Percentiles rank a stretch among this genome's conserved stretches.
Evolutionary conservation across 805 yeast genomes (phyloP).

Genomic region (Cyberlindnera mycetangii): DNA sequence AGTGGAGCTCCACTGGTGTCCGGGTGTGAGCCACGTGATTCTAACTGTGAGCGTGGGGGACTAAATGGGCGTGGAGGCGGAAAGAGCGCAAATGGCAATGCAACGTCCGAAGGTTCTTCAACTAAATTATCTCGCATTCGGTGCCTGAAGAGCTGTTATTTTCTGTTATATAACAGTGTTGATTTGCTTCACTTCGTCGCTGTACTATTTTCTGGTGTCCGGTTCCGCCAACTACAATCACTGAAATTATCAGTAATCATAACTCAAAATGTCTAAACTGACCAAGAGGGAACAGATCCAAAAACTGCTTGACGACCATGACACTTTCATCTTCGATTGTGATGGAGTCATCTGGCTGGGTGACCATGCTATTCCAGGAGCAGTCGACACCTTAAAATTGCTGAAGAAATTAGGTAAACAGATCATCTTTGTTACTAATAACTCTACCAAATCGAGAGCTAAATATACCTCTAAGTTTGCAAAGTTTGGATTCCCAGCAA

Average conservation of each 20-base stretch:
- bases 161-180: no score
- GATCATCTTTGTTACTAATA: slow-evolving; percentile 89
- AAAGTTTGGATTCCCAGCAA: slow-evolving; percentile 44
- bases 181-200: no score
- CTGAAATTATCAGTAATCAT: neutral
- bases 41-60: no score
- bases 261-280: slow-evolving; percentile 36
- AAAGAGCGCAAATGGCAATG: no score
- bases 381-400: slow-evolving; percentile 68
- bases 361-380: slow-evolving; percentile 70
- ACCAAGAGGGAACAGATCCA: slow-evolving; percentile 45
- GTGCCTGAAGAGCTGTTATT: no score
- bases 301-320: slow-evolving; percentile 60
- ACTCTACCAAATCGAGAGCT: slow-evolving; percentile 84
- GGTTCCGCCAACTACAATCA: neutral
- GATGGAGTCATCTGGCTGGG: slow-evolving; percentile 98
- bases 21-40: neutral
- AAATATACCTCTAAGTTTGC: slow-evolving; percentile 75
- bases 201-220: no score
- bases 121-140: no score
- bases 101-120: neutral
- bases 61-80: no score
- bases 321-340: slow-evolving; percentile 91
- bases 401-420: slow-evolving; percentile 56
- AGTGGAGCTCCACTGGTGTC: no score